Evolutionary conservation across 176 grass and related monocot species (phyloP), one percentile per base, ranked within the genome.

Genomic region (Zoysia pacifica): DNA sequence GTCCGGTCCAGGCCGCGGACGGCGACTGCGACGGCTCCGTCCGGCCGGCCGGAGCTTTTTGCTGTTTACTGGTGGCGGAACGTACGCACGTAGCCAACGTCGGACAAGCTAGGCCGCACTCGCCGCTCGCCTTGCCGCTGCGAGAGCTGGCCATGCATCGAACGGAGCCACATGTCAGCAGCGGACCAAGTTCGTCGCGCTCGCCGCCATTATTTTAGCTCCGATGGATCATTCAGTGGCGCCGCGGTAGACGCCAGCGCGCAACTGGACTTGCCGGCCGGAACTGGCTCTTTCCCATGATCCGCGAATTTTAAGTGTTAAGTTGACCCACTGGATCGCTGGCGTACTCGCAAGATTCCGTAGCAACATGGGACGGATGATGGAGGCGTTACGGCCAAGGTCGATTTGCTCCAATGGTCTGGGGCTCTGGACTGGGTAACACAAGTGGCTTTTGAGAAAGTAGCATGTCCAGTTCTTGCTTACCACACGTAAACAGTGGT

Each of bases 181-280:
- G 35, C 14, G 69, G 47, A 83, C 52, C 60, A 20, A 39, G 56
- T 38, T 48, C 19, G 13, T 37, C 11, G 13, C 50, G 20, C 13
- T 19, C 50, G 59, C 43, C 45, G 1, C 13, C 2, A 15, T 7
- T 46, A 75, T 49, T 38, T 77, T 38, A 38, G 74, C 28, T 64
- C 48, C 6, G 56, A 48, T 76, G 12, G 19, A 64, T 49, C 59
- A 5, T 20, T 37, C 49, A 35, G 36, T 11, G 28, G 28, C 28
- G 28, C 28, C 18, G 69, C 36, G 45, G 42, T 65, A 62, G 55
- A 53, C 65, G 20, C 75, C 58, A 83, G 11, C 40, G 69, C 45
- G 69, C 79, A 79, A 69, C 81, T 66, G 51, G 75, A 70, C 76
- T 79, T 81, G 87, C 87, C 87, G 82, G 87, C 87, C 77, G 59